Percentiles rank a stretch among this genome's conserved stretches.
phyloP scores from a whole-genome alignment of 192 early-diverging fungal species.

The Coemansia javaensis region DNA sequence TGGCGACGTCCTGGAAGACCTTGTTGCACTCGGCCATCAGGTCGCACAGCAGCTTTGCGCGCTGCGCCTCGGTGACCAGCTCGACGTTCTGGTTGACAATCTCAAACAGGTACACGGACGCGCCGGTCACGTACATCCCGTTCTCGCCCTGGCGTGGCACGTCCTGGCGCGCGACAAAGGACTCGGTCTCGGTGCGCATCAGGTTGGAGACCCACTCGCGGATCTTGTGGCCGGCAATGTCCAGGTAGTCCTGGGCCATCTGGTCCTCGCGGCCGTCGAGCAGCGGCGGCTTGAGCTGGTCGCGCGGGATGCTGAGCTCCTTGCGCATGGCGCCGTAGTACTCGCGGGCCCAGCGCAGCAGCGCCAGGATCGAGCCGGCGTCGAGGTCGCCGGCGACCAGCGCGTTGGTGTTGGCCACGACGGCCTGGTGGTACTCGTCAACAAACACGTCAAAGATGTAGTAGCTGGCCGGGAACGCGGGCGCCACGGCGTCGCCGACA shows the following conservation, averaged over 20 bases:
- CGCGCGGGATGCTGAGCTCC: slow-evolving; percentile 80
- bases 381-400: slow-evolving; percentile 73
- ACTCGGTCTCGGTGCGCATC: slow-evolving; percentile 73
- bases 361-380: slow-evolving; percentile 76
- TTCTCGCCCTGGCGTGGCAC: slow-evolving; percentile 74
- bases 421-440: slow-evolving; percentile 89
- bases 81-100: slow-evolving; percentile 98
- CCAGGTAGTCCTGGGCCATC: slow-evolving; percentile 84
- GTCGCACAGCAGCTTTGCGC: slow-evolving; percentile 87
- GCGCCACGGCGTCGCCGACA: slow-evolving; percentile 81
- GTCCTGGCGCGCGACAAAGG: slow-evolving; percentile 57
- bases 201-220: slow-evolving; percentile 91
- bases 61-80: slow-evolving; percentile 73
- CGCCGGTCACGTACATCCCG: slow-evolving; percentile 76
- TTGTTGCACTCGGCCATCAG: slow-evolving; percentile 74
- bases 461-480: slow-evolving; percentile 85
- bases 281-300: slow-evolving; percentile 79
- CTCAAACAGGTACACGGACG: slow-evolving; percentile 83
- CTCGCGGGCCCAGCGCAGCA: slow-evolving; percentile 87
- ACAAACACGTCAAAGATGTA: slow-evolving; percentile 95
- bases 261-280: slow-evolving; percentile 91
- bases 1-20: slow-evolving; percentile 78
- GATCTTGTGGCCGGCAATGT: slow-evolving; percentile 81
- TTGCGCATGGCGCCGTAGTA: slow-evolving; percentile 87
- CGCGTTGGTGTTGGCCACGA: slow-evolving; percentile 75